phyloP scores from a whole-genome alignment of 1,284 basidiomycete species.

The Sporisorium iseilematis-ciliati region DNA sequence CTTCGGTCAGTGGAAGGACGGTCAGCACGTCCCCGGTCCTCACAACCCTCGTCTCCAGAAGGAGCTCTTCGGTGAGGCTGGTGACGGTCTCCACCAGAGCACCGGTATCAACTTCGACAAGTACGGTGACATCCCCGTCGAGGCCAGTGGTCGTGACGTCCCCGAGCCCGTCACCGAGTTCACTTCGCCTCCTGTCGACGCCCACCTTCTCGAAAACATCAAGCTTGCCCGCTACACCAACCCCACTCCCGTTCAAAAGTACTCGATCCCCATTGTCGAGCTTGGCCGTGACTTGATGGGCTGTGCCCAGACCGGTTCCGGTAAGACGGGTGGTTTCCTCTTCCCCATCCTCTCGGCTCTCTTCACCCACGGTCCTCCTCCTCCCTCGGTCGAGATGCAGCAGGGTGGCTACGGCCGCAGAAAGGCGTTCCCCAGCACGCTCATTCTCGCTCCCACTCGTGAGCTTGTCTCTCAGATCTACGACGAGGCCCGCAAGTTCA shows the following conservation, averaged over 20 bases:
- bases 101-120: slow-evolving; percentile 99
- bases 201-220: slow-evolving; percentile 95
- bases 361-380: slow-evolving; percentile 83
- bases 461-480: slow-evolving; percentile 99
- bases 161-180: slow-evolving; percentile 93
- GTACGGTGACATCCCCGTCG: slow-evolving; percentile 99
- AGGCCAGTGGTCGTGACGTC: slow-evolving; percentile 93
- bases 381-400: slow-evolving; percentile 75
- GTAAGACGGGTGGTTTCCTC: slow-evolving; percentile 98
- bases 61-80: slow-evolving; percentile 91
- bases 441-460: slow-evolving; percentile 96
- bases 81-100: slow-evolving; percentile 79
- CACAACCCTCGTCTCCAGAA: slow-evolving; percentile 90
- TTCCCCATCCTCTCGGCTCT: slow-evolving; percentile 98
- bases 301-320: slow-evolving; percentile 99
- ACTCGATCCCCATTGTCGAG: slow-evolving; percentile 98
- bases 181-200: slow-evolving; percentile 88
- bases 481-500: slow-evolving; percentile 98
- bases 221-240: slow-evolving; percentile 89
- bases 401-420: slow-evolving; percentile 76
- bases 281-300: slow-evolving; percentile 94
- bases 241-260: slow-evolving; percentile 99
- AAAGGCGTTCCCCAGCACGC: slow-evolving; percentile 94
- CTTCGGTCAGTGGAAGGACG: slow-evolving; percentile 87
- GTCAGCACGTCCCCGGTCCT: slow-evolving; percentile 82